These are phyloP conservation scores for Rhinocladiella mackenziei DNA, from an alignment of 2,329 filamentous ascomycete species.

Conservation along the genomic window DNA sequence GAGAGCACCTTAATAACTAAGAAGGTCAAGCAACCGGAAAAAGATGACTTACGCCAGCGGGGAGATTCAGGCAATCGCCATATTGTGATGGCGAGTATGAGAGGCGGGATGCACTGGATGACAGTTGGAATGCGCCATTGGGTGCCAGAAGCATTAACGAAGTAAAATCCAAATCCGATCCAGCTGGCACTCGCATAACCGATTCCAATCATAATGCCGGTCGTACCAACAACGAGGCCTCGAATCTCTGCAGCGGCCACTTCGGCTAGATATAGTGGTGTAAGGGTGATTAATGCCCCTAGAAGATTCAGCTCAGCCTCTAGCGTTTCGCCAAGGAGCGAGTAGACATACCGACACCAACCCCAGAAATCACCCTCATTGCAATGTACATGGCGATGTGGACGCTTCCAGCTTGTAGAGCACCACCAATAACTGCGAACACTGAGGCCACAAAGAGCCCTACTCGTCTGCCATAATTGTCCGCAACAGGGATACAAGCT, in stretches of 20 bases:
- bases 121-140: constrained; percentile 1
- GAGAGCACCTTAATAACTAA: too few species aligned
- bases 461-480: constrained; percentile 3
- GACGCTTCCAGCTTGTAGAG: constrained; percentile 3
- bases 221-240: constrained; percentile 4
- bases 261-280: constrained; percentile 2
- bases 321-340: background rate
- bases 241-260: constrained; percentile 70
- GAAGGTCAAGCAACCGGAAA: too few species aligned
- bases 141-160: background rate
- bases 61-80: constrained; percentile 6
- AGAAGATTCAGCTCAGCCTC: background rate
- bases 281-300: too few species aligned
- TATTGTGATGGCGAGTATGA: background rate
- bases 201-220: constrained; percentile 45
- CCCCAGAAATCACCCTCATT: constrained; percentile 13
- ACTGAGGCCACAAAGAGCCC: background rate
- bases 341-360: constrained; percentile 9
- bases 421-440: constrained; percentile 1
- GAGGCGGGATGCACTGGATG: background rate
- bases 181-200: constrained; percentile 45
- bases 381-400: constrained; percentile 15
- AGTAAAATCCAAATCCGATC: constrained; percentile 32
- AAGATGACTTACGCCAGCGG: too few species aligned
- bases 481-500: background rate